These are phyloP conservation scores for Daphne laureola DNA, from an alignment of 441 rosid species.

Conservation along the genomic window DNA sequence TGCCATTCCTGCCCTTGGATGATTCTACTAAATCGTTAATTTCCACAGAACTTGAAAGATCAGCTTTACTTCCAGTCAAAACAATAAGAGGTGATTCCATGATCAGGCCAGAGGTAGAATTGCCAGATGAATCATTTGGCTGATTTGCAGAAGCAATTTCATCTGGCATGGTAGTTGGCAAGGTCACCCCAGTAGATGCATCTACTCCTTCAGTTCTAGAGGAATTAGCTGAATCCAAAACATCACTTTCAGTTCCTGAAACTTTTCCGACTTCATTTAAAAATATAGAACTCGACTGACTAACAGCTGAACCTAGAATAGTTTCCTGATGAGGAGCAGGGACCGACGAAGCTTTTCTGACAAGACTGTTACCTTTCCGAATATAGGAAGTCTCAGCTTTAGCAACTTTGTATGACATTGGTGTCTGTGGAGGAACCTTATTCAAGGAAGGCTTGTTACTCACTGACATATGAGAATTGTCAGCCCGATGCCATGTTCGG, in stretches of 20 bases:
- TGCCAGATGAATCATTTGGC: conserved; percentile 27
- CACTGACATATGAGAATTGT: conserved; percentile 25
- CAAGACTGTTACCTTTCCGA: conserved; percentile 95
- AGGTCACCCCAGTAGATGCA: conserved; percentile 38
- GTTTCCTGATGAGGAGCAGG: conserved; percentile 35
- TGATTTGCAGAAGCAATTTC: conserved; percentile 24
- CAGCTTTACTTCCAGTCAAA: conserved; percentile 31
- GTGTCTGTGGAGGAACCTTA: conserved; percentile 34
- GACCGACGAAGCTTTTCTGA: conserved; percentile 47
- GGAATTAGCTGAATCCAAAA: conserved; percentile 19
- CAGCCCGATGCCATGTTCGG: conserved; percentile 69
- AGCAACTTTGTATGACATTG: conserved; percentile 25
- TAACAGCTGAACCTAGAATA: conserved; percentile 29
- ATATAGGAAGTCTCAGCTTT: conserved; percentile 47
- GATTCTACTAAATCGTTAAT: conserved; percentile 28
- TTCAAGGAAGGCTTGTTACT: conserved; percentile 35
- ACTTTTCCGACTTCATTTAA: conserved; percentile 32
- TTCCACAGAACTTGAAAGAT: conserved; percentile 27
- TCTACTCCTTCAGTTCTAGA: conserved; percentile 20
- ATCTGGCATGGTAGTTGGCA: conserved; percentile 32
- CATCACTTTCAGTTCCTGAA: conserved; percentile 26
- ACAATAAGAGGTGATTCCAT: conserved; percentile 30
- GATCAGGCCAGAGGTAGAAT: conserved; percentile 27
- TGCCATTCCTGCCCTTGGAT: conserved; percentile 28
- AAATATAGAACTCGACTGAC: conserved; percentile 31